Percentiles rank a stretch among this genome's conserved stretches.
These are phyloP conservation scores for Physocladia obscura DNA, from an alignment of 192 early-diverging fungal species.

Conservation along the genomic window DNA sequence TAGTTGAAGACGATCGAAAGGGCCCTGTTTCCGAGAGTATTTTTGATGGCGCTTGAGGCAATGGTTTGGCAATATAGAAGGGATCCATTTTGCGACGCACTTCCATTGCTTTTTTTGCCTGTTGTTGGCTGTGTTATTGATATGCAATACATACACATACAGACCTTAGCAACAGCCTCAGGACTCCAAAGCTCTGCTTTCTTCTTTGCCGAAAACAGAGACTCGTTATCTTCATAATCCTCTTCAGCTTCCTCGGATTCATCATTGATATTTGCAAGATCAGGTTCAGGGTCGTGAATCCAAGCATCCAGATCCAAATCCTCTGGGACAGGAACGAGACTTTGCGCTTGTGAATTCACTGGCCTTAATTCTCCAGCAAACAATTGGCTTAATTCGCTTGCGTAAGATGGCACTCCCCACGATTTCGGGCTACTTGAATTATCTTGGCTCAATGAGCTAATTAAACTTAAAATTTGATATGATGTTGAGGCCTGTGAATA, in stretches of 20 bases:
- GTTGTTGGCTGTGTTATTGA: no score
- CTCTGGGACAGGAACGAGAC: constrained; percentile 83
- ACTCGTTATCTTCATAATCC: not conserved
- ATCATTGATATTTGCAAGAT: constrained; percentile 33
- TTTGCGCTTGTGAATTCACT: constrained; percentile 85
- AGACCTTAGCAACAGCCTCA: constrained; percentile 5
- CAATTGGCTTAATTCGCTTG: constrained; percentile 5
- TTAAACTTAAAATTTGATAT: constrained; percentile 14
- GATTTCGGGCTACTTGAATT: not conserved
- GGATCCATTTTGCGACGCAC: not conserved
- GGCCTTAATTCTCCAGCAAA: constrained; percentile 87
- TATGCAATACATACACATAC: not conserved
- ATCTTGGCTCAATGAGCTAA: constrained; percentile 7
- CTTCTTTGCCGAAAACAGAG: not conserved
- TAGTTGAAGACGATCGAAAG: no score
- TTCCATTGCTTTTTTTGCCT: constrained; percentile 17
- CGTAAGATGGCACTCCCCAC: constrained; percentile 7
- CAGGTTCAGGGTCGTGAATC: constrained; percentile 72
- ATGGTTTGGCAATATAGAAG: no score
- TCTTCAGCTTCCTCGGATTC: not conserved
- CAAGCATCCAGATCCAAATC: constrained; percentile 80
- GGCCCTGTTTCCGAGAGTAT: no score
- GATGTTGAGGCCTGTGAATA: constrained; percentile 21
- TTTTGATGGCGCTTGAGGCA: no score
- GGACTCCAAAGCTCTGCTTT: not conserved